Evolutionary conservation across 305 asterid species (phyloP).

Genomic region (Solanum hybrid): DNA sequence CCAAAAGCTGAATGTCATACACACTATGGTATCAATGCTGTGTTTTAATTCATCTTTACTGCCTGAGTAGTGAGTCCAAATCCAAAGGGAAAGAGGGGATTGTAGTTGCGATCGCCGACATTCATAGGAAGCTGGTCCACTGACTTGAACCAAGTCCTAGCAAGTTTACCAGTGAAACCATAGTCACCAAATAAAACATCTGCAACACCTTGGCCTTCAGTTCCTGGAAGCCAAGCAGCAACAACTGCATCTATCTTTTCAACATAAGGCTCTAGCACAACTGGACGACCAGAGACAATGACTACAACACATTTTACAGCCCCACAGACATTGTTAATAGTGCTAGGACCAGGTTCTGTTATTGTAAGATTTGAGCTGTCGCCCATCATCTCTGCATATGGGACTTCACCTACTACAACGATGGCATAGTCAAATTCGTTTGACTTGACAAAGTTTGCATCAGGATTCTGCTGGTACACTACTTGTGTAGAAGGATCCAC

Average conservation of each 20-base stretch:
- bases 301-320: conserved; percentile 24
- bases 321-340: conserved; percentile 22
- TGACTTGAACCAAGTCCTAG: conserved; percentile 61
- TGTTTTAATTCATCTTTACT: background rate
- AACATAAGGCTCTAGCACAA: conserved; percentile 28
- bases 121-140: conserved; percentile 68
- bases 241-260: conserved; percentile 20
- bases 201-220: conserved; percentile 41
- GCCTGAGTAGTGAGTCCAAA: conserved; percentile 40
- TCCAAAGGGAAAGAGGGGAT: conserved; percentile 54
- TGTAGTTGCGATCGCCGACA: conserved; percentile 45
- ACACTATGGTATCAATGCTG: background rate
- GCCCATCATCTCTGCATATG: conserved; percentile 27
- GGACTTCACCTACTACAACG: conserved; percentile 35
- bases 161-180: conserved; percentile 32
- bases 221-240: conserved; percentile 48
- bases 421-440: conserved; percentile 21
- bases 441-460: conserved; percentile 12
- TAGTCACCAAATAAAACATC: conserved; percentile 38
- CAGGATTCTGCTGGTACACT: conserved; percentile 26
- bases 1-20: background rate
- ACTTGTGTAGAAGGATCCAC: conserved; percentile 27
- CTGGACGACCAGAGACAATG: conserved; percentile 33
- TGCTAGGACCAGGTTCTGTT: conserved; percentile 28
- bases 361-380: conserved; percentile 30